Percentiles rank a stretch among this genome's conserved stretches.
These are phyloP conservation scores for Pascua guehoae DNA, from an alignment of 1,284 basidiomycete species.

Conservation along the genomic window DNA sequence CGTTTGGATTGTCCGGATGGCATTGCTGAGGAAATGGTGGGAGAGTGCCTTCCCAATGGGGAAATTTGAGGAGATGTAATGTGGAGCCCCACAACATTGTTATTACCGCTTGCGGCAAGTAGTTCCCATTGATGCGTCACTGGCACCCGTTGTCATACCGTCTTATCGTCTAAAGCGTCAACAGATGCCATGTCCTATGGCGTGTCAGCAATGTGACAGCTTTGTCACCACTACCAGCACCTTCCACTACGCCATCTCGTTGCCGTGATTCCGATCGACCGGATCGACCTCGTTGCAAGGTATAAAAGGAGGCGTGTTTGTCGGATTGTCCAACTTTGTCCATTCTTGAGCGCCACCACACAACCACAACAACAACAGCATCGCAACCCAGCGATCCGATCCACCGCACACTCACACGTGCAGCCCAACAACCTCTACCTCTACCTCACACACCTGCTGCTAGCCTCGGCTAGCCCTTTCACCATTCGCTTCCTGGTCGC, in stretches of 20 bases:
- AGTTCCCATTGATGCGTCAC: not conserved
- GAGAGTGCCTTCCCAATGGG: not conserved
- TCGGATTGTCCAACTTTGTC: not conserved
- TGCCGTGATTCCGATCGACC: too few species aligned
- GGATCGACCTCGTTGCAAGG: too few species aligned
- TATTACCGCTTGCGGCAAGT: not conserved
- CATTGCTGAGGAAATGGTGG: slow-evolving; percentile 1
- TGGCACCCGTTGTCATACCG: too few species aligned
- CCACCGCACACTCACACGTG: not conserved
- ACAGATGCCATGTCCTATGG: not conserved
- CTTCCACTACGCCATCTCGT: too few species aligned
- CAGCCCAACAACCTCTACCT: slow-evolving; percentile 6
- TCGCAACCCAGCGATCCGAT: not conserved
- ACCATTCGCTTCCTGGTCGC: slow-evolving; percentile 1
- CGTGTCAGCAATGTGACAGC: not conserved
- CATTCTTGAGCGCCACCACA: not conserved
- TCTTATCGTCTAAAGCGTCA: too few species aligned
- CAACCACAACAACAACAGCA: not conserved
- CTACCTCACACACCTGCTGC: not conserved
- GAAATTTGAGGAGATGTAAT: not conserved
- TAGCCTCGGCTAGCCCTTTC: slow-evolving; percentile 2
- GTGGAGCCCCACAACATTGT: not conserved
- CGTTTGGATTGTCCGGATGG: too few species aligned
- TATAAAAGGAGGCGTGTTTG: not conserved
- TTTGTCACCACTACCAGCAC: not conserved